Evolutionary conservation across 345 rosid genomes (phyloP).

Genomic region (Angophora floribunda): DNA sequence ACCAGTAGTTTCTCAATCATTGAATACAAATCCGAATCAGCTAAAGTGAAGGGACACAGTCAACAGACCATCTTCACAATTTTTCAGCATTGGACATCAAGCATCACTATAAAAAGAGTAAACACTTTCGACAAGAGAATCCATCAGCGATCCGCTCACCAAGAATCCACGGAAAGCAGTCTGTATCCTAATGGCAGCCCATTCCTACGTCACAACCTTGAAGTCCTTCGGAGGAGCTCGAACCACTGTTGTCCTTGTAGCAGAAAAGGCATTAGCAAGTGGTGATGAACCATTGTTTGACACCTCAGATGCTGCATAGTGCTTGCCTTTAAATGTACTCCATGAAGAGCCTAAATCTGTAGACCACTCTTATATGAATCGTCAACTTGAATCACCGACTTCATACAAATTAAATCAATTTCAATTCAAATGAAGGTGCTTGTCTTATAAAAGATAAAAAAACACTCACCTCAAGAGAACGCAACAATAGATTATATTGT

Average conservation of each 20-base stretch:
- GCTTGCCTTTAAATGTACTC: constrained; percentile 44
- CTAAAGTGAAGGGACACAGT: background rate
- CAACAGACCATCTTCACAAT: background rate
- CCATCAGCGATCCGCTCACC: constrained; percentile 22
- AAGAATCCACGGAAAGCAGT: constrained; percentile 88
- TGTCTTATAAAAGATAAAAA: too few relatives aligned
- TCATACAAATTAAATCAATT: too few relatives aligned
- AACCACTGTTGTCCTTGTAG: constrained; percentile 68
- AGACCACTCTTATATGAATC: too few relatives aligned
- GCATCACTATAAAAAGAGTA: background rate
- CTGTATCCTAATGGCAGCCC: constrained; percentile 89
- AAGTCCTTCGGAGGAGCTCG: constrained; percentile 88
- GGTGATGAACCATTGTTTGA: constrained; percentile 24
- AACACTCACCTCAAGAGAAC: too few relatives aligned
- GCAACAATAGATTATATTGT: too few relatives aligned
- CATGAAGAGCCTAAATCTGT: constrained; percentile 35
- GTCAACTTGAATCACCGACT: too few relatives aligned
- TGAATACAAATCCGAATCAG: background rate
- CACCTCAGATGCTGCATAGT: constrained; percentile 36
- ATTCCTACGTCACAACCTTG: constrained; percentile 65
- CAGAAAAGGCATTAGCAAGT: constrained; percentile 35
- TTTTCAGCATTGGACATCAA: background rate
- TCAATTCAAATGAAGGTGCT: too few relatives aligned
- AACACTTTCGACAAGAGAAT: background rate
- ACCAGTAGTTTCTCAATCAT: background rate